Percentiles rank a stretch among this genome's conserved stretches.
phyloP scores from a whole-genome alignment of 305 asterid species.

The Fraxinus baroniana region DNA sequence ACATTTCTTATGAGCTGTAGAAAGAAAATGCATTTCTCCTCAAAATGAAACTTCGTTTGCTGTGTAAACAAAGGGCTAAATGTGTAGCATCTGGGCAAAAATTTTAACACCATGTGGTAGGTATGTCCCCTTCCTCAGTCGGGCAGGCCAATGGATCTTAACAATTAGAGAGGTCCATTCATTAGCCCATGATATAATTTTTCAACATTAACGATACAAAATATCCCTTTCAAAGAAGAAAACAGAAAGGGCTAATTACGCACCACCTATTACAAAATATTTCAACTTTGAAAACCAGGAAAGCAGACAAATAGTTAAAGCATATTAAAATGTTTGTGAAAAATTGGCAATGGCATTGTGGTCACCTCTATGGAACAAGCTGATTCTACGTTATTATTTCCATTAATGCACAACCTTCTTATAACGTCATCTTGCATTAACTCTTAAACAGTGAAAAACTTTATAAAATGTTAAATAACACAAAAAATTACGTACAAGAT shows the following conservation, averaged over 20 bases:
- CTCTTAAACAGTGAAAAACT: not conserved
- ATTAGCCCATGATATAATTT: no score
- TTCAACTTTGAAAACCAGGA: not conserved
- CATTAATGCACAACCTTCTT: not conserved
- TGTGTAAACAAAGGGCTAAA: not conserved
- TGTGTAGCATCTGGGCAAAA: not conserved
- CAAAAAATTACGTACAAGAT: conserved; percentile 29
- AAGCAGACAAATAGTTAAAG: not conserved
- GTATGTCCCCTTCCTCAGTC: no score
- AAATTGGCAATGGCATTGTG: not conserved
- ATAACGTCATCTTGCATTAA: not conserved
- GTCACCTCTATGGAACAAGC: not conserved
- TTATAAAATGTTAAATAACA: not conserved
- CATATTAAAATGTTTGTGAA: not conserved
- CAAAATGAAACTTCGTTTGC: not conserved
- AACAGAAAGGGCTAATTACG: not conserved
- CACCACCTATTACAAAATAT: not conserved
- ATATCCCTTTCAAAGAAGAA: not conserved
- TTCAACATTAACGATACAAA: not conserved
- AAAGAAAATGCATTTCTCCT: not conserved
- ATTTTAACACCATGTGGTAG: not conserved
- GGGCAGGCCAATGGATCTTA: no score
- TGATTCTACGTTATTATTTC: not conserved
- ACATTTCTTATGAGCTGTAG: not conserved
- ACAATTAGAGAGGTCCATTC: no score